Conservation (phyloP, 495 filamentous ascomycete species). For the Barbatosphaeria neglecta region DNA sequence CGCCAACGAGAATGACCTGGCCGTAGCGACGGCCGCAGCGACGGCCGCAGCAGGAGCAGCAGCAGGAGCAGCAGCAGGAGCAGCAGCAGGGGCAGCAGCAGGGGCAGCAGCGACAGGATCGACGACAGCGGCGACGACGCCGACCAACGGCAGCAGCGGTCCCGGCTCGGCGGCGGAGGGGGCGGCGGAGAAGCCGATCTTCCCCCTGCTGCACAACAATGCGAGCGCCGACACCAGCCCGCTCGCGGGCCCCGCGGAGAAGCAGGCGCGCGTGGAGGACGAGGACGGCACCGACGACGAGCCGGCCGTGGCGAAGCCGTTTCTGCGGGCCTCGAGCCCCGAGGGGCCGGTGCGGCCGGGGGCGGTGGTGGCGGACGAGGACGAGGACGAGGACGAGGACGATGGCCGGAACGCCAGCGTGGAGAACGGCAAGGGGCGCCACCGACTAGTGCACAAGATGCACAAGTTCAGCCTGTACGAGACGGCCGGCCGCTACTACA, state of each 20-base stretch:
- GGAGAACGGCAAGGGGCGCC: slow-evolving; percentile 46
- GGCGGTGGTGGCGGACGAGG: slow-evolving; percentile 7
- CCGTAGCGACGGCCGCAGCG: too few relatives aligned
- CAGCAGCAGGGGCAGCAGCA: not conserved
- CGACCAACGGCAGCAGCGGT: not conserved
- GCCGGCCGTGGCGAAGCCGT: slow-evolving; percentile 49
- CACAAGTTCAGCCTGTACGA: slow-evolving; percentile 94
- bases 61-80: not conserved
- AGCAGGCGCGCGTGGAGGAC: slow-evolving; percentile 17
- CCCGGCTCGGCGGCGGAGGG: not conserved
- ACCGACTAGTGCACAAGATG: slow-evolving; percentile 72
- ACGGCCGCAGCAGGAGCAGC: not conserved
- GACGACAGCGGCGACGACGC: too few relatives aligned
- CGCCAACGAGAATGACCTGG: too few relatives aligned
- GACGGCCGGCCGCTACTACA: slow-evolving; percentile 82
- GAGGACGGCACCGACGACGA: slow-evolving; percentile 57
- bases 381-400: slow-evolving; percentile 37
- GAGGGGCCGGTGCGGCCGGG: slow-evolving; percentile 21
- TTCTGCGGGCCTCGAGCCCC: slow-evolving; percentile 50
- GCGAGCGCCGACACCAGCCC: slow-evolving; percentile 21
- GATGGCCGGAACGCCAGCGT: slow-evolving; percentile 14
- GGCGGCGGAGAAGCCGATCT: slow-evolving; percentile 16
- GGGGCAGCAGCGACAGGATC: not conserved
- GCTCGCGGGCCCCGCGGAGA: slow-evolving; percentile 6
- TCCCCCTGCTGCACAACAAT: slow-evolving; percentile 32